Evolutionary conservation across 129 eudicot genomes (phyloP).

Genomic region (Tanacetum coccineum): DNA sequence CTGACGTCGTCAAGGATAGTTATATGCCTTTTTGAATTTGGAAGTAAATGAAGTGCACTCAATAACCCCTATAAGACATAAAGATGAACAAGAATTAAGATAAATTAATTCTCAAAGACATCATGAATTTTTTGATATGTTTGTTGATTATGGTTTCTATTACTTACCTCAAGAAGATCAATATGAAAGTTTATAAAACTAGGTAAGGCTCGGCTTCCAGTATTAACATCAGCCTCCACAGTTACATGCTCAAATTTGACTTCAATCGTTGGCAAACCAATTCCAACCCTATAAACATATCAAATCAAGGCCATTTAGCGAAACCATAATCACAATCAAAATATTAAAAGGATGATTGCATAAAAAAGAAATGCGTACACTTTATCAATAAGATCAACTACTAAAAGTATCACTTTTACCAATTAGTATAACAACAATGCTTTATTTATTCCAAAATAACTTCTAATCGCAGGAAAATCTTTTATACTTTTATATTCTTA

Average conservation of each 20-base stretch:
- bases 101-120: not conserved
- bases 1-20: slow-evolving; percentile 73
- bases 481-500: too few relatives aligned
- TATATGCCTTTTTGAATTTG: slow-evolving; percentile 53
- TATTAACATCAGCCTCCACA: slow-evolving; percentile 69
- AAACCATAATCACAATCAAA: not conserved
- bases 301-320: not conserved
- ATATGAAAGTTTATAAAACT: slow-evolving; percentile 54
- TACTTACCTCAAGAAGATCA: slow-evolving; percentile 49
- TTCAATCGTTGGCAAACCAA: slow-evolving; percentile 79
- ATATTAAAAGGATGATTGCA: not conserved
- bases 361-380: not conserved
- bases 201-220: slow-evolving; percentile 77
- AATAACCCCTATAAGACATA: slow-evolving; percentile 41
- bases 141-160: not conserved
- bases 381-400: too few relatives aligned
- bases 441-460: too few relatives aligned
- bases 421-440: too few relatives aligned
- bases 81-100: slow-evolving; percentile 12
- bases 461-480: too few relatives aligned
- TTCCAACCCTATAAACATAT: slow-evolving; percentile 60
- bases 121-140: not conserved
- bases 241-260: slow-evolving; percentile 64
- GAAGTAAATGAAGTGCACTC: slow-evolving; percentile 44
- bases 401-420: too few relatives aligned